phyloP scores from a whole-genome alignment of 129 eudicot genomes.

The Artemisia annua region DNA sequence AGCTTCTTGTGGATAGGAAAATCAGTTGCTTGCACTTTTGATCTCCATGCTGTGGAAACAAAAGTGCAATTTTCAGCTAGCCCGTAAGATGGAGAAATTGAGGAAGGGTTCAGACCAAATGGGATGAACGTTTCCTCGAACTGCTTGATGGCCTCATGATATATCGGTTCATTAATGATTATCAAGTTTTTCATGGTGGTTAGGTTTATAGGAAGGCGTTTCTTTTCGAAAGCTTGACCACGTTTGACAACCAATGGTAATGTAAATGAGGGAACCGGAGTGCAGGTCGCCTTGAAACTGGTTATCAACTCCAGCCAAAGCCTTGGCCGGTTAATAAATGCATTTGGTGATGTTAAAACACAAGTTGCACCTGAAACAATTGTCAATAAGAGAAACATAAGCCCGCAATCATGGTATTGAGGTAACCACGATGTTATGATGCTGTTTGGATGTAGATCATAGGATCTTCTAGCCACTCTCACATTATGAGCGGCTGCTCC shows the following conservation, averaged over 20 bases:
- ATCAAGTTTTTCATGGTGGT: slow-evolving; percentile 62
- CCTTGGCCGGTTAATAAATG: slow-evolving; percentile 69
- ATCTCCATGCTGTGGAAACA: slow-evolving; percentile 82
- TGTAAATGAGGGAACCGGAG: slow-evolving; percentile 79
- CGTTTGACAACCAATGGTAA: slow-evolving; percentile 72
- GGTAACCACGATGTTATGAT: slow-evolving; percentile 77
- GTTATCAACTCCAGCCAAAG: slow-evolving; percentile 84
- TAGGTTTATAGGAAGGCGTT: slow-evolving; percentile 38
- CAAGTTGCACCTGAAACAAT: slow-evolving; percentile 74
- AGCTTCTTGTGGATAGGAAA: slow-evolving; percentile 51
- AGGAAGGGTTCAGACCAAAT: slow-evolving; percentile 52
- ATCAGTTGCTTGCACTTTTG: slow-evolving; percentile 23
- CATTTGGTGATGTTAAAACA: slow-evolving; percentile 63
- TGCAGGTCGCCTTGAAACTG: slow-evolving; percentile 65
- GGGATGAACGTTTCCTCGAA: slow-evolving; percentile 50
- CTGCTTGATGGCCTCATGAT: slow-evolving; percentile 47
- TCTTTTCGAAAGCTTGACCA: slow-evolving; percentile 41
- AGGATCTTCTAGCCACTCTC: slow-evolving; percentile 61
- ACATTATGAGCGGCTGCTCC: slow-evolving; percentile 92
- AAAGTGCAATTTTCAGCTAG: slow-evolving; percentile 80
- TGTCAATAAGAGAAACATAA: slow-evolving; percentile 69
- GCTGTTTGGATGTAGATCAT: slow-evolving; percentile 67
- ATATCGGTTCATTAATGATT: slow-evolving; percentile 77
- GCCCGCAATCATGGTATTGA: slow-evolving; percentile 90
- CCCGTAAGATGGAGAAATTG: slow-evolving; percentile 77